These are phyloP conservation scores for Neobulgaria alba DNA, from an alignment of 2,329 filamentous ascomycete genomes.

Conservation along the genomic window DNA sequence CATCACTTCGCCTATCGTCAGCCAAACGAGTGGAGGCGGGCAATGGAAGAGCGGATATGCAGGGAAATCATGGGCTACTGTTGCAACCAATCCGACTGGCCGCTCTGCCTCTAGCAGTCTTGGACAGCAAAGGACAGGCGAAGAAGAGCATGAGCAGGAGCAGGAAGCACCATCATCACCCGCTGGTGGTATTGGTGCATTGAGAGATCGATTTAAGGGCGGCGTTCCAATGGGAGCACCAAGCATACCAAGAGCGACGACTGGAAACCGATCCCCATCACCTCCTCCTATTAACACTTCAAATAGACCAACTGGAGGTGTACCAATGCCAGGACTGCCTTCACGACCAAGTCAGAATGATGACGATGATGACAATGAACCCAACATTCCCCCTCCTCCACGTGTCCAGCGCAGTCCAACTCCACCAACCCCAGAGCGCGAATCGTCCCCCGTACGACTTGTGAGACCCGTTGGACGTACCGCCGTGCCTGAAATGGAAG, in stretches of 20 bases:
- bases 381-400: conserved; percentile 34
- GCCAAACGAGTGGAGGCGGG: conserved; percentile 62
- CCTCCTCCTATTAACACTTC: conserved; percentile 31
- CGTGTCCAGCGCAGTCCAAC: conserved; percentile 29
- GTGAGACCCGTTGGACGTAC: conserved; percentile 74
- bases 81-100: conserved; percentile 65
- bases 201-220: conserved; percentile 77
- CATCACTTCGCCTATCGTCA: conserved; percentile 45
- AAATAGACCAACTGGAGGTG: conserved; percentile 60
- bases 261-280: conserved; percentile 29
- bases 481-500: conserved; percentile 42
- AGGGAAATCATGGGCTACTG: conserved; percentile 83
- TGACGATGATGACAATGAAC: conserved; percentile 40
- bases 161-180: conserved; percentile 45
- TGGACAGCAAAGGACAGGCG: conserved; percentile 55
- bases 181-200: conserved; percentile 58
- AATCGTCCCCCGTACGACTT: conserved; percentile 71
- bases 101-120: conserved; percentile 45
- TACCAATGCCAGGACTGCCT: conserved; percentile 72
- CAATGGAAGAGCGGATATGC: conserved; percentile 89
- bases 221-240: conserved; percentile 60
- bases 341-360: conserved; percentile 44
- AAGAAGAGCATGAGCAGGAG: conserved; percentile 36
- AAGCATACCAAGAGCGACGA: conserved; percentile 20
- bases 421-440: conserved; percentile 40